phyloP scores from a whole-genome alignment of 2,329 filamentous ascomycete species.

The Boeremia exigua region DNA sequence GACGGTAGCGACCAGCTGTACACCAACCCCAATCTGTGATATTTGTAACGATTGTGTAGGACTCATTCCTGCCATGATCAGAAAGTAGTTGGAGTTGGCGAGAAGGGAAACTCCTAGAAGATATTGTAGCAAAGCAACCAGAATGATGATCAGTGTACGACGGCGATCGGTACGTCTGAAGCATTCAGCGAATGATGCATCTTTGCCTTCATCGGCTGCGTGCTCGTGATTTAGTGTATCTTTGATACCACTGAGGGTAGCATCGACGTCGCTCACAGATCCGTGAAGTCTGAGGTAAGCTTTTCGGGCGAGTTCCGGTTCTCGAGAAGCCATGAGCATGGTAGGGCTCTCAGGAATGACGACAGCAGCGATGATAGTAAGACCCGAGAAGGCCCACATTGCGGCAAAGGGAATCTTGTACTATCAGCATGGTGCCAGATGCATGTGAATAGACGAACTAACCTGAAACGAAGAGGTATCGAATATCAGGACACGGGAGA shows the following conservation, averaged over 20 bases:
- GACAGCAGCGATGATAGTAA: conserved; percentile 1
- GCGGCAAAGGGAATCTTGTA: conserved; percentile 8
- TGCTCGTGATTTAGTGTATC: conserved; percentile 9
- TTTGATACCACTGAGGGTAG: conserved; percentile 3
- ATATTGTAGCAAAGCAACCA: conserved; percentile 13
- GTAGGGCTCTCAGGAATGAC: conserved; percentile 6
- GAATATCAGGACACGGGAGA: background rate
- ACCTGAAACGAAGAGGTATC: background rate
- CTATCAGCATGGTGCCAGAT: background rate
- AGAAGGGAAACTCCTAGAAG: conserved; percentile 11
- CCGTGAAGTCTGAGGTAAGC: conserved; percentile 5
- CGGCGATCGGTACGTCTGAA: conserved; percentile 78
- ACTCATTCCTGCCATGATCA: conserved; percentile 16
- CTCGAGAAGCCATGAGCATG: conserved; percentile 2
- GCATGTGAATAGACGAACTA: background rate
- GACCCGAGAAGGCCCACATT: conserved; percentile 4
- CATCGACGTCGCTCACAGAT: conserved; percentile 3
- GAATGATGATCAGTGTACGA: conserved; percentile 66
- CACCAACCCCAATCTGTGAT: conserved; percentile 7
- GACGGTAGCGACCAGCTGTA: conserved; percentile 4
- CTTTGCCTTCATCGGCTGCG: background rate
- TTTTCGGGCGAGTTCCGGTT: conserved; percentile 2
- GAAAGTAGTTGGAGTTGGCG: conserved; percentile 10
- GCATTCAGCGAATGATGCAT: conserved; percentile 62
- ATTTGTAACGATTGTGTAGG: conserved; percentile 9